These are phyloP conservation scores for Fusarium aywerte DNA, from an alignment of 2,329 filamentous ascomycete genomes.

Conservation along the genomic window DNA sequence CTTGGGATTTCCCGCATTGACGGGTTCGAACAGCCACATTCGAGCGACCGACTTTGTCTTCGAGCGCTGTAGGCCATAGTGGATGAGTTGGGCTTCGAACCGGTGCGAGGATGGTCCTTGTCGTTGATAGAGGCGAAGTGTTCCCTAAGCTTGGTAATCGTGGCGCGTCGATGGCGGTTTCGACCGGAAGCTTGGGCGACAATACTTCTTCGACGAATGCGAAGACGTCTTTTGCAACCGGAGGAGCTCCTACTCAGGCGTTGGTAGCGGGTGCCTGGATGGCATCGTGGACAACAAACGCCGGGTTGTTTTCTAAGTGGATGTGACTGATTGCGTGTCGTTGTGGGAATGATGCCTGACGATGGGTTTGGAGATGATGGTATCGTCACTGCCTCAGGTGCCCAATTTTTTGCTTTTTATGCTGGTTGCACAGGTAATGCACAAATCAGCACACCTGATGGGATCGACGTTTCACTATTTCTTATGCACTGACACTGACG, in stretches of 20 bases:
- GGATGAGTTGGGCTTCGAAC: constrained; percentile 71
- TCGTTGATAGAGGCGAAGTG: constrained; percentile 56
- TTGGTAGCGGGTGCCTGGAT: constrained; percentile 2
- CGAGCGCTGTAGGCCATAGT: constrained; percentile 68
- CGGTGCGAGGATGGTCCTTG: constrained; percentile 66
- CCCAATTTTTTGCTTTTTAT: not conserved
- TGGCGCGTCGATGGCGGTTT: constrained; percentile 59
- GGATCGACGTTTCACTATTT: not conserved
- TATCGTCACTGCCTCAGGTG: not conserved
- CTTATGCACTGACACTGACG: not conserved
- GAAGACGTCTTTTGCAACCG: constrained; percentile 52
- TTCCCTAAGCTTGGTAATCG: constrained; percentile 56
- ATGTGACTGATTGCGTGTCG: not conserved
- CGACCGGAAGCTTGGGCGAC: constrained; percentile 57
- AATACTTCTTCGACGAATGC: constrained; percentile 56
- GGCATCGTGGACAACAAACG: not conserved
- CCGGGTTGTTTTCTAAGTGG: not conserved
- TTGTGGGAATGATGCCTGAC: not conserved
- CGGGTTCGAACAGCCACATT: constrained; percentile 67
- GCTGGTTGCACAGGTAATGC: not conserved
- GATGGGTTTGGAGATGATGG: not conserved
- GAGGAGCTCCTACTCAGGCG: constrained; percentile 33
- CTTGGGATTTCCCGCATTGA: constrained; percentile 59
- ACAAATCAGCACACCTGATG: not conserved
- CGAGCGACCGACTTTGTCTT: constrained; percentile 69